Evolutionary conservation across 2,329 filamentous ascomycete species (phyloP), one percentile per base, ranked within the genome.

Genomic region (Myriosclerotinia scirpicola): DNA sequence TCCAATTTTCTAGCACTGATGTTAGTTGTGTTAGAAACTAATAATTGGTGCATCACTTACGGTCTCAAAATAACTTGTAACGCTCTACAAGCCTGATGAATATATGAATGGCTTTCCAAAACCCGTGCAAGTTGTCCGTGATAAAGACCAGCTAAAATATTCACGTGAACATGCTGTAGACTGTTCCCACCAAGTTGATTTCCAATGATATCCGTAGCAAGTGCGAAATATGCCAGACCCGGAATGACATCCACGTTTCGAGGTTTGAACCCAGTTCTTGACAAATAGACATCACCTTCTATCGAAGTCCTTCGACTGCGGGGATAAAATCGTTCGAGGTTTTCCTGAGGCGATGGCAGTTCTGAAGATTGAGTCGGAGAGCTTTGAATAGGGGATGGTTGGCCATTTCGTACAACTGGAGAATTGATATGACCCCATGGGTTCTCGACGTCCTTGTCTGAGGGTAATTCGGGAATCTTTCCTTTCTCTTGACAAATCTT

Each of bases 221-320:
- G 88, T 1, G 91, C 90, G 76, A 93, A 97, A 76, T 97, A 97
- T 40, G 93, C 90, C 67, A 98, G 81, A 0, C 95, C 95, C 0
- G 95, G 94, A 68, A 97, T 90, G 8, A 90, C 84, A 73, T 98
- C 93, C 61, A 95, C 83, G 75, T 96, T 97, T 72, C 85, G 83
- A 7, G 69, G 58, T 54, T 48, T 36, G 17, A 65, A 65, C 50
- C 64, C 72, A 3, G 54, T 56, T 54, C 62, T 54, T 36, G 59
- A 58, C 22, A 78, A 76, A 30, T 73, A 70, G 61, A 4, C 46
- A 38, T 44, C 65, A 36, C 40, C 64, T 64, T 87, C 82, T 54
- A 84, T 75, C 0, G 85, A 87, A 5, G 81, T 80, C 66, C 84
- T 79, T 62, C 85, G 80, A 70, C 82, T 69, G 2, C 72, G 71